These are phyloP conservation scores for Prunus salicina DNA, from an alignment of 306 rosid species.

Conservation along the genomic window DNA sequence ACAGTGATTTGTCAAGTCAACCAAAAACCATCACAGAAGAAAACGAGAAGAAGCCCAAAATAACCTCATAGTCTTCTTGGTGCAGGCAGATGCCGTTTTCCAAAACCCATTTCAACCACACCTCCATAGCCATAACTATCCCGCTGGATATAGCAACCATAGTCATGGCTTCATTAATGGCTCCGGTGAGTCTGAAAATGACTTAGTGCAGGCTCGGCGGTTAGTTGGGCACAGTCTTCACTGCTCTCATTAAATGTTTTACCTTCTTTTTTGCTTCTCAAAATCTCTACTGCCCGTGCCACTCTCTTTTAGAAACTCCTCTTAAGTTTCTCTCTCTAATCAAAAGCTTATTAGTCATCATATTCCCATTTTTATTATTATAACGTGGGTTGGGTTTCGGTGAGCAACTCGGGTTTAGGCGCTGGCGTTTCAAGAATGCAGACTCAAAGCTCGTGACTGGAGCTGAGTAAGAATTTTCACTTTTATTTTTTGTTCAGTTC, in stretches of 20 bases:
- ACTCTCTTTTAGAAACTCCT: not conserved
- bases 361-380: conserved; percentile 3
- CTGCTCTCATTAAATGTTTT: conserved; percentile 11
- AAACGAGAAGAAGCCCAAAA: not conserved
- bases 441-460: conserved; percentile 38
- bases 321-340: not conserved
- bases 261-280: conserved; percentile 18
- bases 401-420: no score
- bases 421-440: conserved; percentile 30
- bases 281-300: conserved; percentile 1
- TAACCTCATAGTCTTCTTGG: not conserved
- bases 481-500: not conserved
- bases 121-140: not conserved
- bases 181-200: conserved; percentile 43
- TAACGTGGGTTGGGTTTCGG: no score
- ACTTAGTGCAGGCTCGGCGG: conserved; percentile 14
- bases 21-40: not conserved
- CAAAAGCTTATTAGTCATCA: not conserved
- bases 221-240: conserved; percentile 12
- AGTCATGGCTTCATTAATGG: conserved; percentile 30
- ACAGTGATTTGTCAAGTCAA: not conserved
- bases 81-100: not conserved
- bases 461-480: conserved; percentile 29
- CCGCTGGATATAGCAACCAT: not conserved
- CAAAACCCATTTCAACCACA: not conserved